phyloP scores from a whole-genome alignment of 148 eudicot species.

The Fallopia convolvulus region DNA sequence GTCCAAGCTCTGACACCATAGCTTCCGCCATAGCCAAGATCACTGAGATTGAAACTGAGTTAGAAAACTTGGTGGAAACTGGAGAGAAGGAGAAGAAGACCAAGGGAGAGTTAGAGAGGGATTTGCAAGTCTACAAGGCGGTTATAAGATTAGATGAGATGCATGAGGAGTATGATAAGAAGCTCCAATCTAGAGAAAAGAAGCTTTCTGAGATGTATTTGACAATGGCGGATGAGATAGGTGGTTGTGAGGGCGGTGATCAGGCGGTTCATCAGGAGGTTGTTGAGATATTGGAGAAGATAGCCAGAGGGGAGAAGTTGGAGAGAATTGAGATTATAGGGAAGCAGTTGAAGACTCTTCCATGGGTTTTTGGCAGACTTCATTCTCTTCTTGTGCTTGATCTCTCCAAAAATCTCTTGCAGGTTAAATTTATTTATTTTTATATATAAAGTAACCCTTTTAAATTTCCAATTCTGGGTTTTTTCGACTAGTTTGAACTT shows the following conservation, averaged over 20 bases:
- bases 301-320: conserved; percentile 17
- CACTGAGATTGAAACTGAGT: conserved; percentile 3
- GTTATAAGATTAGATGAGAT: conserved; percentile 33
- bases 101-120: conserved; percentile 9
- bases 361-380: conserved; percentile 22
- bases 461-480: not conserved
- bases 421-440: conserved; percentile 13
- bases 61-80: not conserved
- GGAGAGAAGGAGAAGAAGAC: not conserved
- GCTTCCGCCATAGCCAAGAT: conserved; percentile 4
- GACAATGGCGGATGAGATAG: conserved; percentile 17
- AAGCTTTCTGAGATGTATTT: conserved; percentile 30
- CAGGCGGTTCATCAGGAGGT: conserved; percentile 15
- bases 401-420: conserved; percentile 24
- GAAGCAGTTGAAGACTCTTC: conserved; percentile 20
- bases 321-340: conserved; percentile 20
- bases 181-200: conserved; percentile 32
- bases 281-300: not conserved
- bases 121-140: conserved; percentile 26
- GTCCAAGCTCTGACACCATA: conserved; percentile 1
- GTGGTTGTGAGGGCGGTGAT: conserved; percentile 19
- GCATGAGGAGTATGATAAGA: conserved; percentile 33
- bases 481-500: too few relatives aligned
- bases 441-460: not conserved
- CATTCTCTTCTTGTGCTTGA: conserved; percentile 17